These are phyloP conservation scores for Immersiporthe knoxdaviesiana DNA, from an alignment of 2,329 filamentous ascomycete genomes.

Conservation along the genomic window DNA sequence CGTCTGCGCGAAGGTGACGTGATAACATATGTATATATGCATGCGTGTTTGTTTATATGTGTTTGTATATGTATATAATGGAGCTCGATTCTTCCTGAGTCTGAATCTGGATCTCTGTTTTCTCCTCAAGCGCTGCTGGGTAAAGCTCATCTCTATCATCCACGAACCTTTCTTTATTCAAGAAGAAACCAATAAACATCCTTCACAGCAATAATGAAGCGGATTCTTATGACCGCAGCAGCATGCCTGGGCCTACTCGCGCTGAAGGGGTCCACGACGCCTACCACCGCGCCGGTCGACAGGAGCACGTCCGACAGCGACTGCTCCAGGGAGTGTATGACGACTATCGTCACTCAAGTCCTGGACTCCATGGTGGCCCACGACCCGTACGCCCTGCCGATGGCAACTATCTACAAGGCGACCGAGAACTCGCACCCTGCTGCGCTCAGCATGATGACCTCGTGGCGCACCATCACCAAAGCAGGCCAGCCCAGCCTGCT, in stretches of 20 bases:
- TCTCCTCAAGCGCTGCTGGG: no score
- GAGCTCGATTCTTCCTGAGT: background rate
- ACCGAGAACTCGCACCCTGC: constrained; percentile 31
- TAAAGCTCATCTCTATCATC: no score
- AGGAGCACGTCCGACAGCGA: background rate
- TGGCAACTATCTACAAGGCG: constrained; percentile 19
- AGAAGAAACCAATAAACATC: background rate
- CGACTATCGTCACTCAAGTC: background rate
- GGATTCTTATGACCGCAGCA: background rate
- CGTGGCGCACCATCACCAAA: constrained; percentile 31
- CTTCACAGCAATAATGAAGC: constrained; percentile 5
- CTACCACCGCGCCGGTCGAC: background rate
- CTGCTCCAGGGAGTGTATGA: constrained; percentile 11
- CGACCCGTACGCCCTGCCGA: constrained; percentile 6
- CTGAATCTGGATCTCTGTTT: no score
- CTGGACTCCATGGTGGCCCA: constrained; percentile 18
- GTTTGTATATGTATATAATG: no score
- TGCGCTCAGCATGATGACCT: constrained; percentile 32
- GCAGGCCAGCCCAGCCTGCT: constrained; percentile 30
- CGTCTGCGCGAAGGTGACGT: background rate
- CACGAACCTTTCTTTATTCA: no score
- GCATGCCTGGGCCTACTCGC: background rate
- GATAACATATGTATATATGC: background rate
- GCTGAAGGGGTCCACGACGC: background rate
- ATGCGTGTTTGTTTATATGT: no score